A percentile compares a stretch with the other conserved stretches of the same genome.
Conservation (phyloP, 2,329 filamentous ascomycete genomes). For the Cercospora zeae-maydis region DNA sequence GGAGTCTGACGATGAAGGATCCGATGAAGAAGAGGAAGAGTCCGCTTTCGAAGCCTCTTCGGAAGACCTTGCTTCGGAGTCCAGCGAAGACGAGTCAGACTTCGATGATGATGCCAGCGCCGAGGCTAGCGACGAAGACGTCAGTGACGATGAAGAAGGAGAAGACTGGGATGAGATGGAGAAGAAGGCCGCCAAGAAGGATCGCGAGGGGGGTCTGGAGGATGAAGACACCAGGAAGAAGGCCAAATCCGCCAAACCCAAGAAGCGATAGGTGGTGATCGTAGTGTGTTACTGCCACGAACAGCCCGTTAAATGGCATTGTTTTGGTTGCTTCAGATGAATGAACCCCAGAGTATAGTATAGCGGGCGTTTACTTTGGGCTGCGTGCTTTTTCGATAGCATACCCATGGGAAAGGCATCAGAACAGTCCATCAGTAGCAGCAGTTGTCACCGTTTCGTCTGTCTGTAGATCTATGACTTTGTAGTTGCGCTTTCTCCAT, state of each 20-base stretch:
- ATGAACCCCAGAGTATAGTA: not conserved
- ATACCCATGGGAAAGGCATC: not conserved
- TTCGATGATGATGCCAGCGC: slow-evolving; percentile 86
- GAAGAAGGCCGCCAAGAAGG: slow-evolving; percentile 70
- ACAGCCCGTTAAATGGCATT: not conserved
- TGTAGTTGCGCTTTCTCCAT: not conserved
- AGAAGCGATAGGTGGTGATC: slow-evolving; percentile 24
- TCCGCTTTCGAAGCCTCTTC: slow-evolving; percentile 89
- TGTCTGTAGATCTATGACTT: not conserved
- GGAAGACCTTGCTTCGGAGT: slow-evolving; percentile 71
- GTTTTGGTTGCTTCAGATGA: not conserved
- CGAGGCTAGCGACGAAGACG: slow-evolving; percentile 71
- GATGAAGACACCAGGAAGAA: slow-evolving; percentile 65
- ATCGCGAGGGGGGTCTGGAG: slow-evolving; percentile 52
- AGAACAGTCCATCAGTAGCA: not conserved
- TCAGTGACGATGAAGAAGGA: slow-evolving; percentile 60
- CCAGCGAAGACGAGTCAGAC: slow-evolving; percentile 83
- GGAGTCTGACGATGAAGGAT: slow-evolving; percentile 81
- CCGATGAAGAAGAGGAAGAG: slow-evolving; percentile 76
- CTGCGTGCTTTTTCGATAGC: not conserved
- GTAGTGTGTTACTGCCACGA: not conserved
- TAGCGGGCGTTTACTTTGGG: not conserved
- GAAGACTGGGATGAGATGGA: slow-evolving; percentile 93
- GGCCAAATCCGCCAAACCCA: slow-evolving; percentile 27
- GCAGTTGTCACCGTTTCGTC: not conserved